A percentile compares a stretch with the other conserved stretches of the same genome.
These are phyloP conservation scores for Boletus insuetus DNA, from an alignment of 768 basidiomycete species.

Conservation along the genomic window DNA sequence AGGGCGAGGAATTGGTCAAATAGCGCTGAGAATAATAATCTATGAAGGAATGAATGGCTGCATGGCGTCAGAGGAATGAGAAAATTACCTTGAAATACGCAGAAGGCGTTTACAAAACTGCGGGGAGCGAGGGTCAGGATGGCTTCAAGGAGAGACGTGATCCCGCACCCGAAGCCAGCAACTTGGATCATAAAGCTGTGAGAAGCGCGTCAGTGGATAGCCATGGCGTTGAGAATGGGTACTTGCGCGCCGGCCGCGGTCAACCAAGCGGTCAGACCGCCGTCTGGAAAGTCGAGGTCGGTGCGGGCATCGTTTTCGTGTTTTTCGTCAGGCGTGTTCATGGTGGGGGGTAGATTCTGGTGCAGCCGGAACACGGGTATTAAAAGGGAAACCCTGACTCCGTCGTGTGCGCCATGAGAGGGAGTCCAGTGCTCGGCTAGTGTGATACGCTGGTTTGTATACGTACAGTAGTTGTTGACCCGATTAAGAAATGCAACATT, in stretches of 20 bases:
- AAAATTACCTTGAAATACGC: conserved; percentile 38
- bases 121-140: background rate
- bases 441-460: too few relatives aligned
- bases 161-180: conserved; percentile 35
- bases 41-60: conserved; percentile 11
- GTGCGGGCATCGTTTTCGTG: background rate
- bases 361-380: background rate
- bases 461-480: background rate
- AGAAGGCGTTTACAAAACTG: conserved; percentile 37
- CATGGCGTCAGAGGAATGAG: background rate
- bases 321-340: conserved; percentile 3
- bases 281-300: conserved; percentile 19
- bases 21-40: conserved; percentile 40
- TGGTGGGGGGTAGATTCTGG: background rate
- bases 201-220: background rate
- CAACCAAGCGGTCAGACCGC: conserved; percentile 25
- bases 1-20: conserved; percentile 34
- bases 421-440: too few relatives aligned
- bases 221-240: background rate
- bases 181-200: conserved; percentile 36
- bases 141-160: background rate
- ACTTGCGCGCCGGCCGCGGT: conserved; percentile 26
- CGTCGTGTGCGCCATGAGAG: too few relatives aligned
- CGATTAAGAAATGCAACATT: conserved; percentile 8
- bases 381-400: background rate